Evolutionary conservation across 2,329 filamentous ascomycete species (phyloP), one percentile per base, ranked within the genome.

Genomic region (Hypoxylon sp.): DNA sequence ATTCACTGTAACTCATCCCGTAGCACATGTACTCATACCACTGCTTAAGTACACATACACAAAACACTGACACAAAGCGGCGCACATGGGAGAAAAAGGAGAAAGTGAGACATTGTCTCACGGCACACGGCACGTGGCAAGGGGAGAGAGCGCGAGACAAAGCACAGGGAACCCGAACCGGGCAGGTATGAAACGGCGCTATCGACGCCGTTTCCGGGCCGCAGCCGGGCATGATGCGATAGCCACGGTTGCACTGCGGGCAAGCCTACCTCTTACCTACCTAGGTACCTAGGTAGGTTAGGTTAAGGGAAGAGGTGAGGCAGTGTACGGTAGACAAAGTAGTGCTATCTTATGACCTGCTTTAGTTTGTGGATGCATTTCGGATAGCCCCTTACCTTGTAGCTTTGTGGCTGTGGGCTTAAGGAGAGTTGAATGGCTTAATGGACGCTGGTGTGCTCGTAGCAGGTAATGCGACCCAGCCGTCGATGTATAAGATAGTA

Each of bases 101-200:
- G 57, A 55, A 62, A 51, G 57, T 65, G 17, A 65, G 62, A 65
- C 62, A 4, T 1, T 51, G 19, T 63, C 50, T 57, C 32, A 31
- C 24, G 31, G 53, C 5, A 17, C 2, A 6, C 32, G 19, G 13
- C 4, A 37, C n/a, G 10, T 19, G 19, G 31, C n/a, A 54, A 27
- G 54, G 62, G 37, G 37, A 27, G 6, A 57, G 39, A 46, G 3
- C 55, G 24, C 50, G 48, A 21, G 19, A 52, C 27, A 32, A 57
- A 6, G 44, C 4, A 31, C 13, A 17, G 48, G 53, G 29, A 39
- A n/a, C 54, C 47, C 29, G 37, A 56, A 19, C 19, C 53, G 54
- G 60, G 55, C 39, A 37, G 27, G 21, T 13, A 56, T 67, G 61
- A 64, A 47, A 67, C 44, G 52, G 8, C 32, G 11, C 35, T 21